Percentiles rank a stretch among this genome's conserved stretches.
These are phyloP conservation scores for Umbilicaria muhlenbergii DNA, from an alignment of 495 filamentous ascomycete genomes.

Conservation along the genomic window DNA sequence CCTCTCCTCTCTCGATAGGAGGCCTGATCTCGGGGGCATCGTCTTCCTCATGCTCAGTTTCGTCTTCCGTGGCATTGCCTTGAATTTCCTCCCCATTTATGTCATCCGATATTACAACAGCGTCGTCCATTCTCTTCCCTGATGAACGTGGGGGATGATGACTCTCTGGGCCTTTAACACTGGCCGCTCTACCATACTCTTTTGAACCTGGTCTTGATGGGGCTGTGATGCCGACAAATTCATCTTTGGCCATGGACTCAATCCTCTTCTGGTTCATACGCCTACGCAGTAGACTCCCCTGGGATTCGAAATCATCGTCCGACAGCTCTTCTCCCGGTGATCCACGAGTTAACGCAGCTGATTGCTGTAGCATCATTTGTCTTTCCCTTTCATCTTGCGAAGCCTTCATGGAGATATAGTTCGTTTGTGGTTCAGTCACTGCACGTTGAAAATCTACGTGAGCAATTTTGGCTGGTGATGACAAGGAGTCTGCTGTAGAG, in stretches of 20 bases:
- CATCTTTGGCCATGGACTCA: constrained; percentile 22
- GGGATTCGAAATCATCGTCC: constrained; percentile 31
- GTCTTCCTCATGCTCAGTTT: constrained; percentile 36
- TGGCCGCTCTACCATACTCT: constrained; percentile 1
- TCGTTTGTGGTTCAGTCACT: constrained; percentile 30
- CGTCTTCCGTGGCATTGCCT: constrained; percentile 28
- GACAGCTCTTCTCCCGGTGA: constrained; percentile 23
- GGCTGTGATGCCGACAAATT: constrained; percentile 26
- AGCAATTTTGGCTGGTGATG: constrained; percentile 25
- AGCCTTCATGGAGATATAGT: constrained; percentile 35
- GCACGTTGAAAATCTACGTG: constrained; percentile 22
- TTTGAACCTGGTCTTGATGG: constrained; percentile 14
- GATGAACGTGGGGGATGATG: neutral
- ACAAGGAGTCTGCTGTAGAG: constrained; percentile 21
- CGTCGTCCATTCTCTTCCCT: constrained; percentile 2
- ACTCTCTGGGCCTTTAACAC: constrained; percentile 1
- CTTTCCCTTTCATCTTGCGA: constrained; percentile 32
- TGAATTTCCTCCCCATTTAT: constrained; percentile 4
- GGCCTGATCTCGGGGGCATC: constrained; percentile 14
- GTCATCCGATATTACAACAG: constrained; percentile 11
- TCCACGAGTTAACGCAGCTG: constrained; percentile 16
- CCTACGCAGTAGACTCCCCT: constrained; percentile 27
- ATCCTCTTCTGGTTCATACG: constrained; percentile 22
- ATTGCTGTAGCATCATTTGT: constrained; percentile 12
- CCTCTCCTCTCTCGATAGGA: constrained; percentile 23